Evolutionary conservation across 108 stramenopile species (phyloP).

Genomic region (Fragilariopsis cylindrus): DNA sequence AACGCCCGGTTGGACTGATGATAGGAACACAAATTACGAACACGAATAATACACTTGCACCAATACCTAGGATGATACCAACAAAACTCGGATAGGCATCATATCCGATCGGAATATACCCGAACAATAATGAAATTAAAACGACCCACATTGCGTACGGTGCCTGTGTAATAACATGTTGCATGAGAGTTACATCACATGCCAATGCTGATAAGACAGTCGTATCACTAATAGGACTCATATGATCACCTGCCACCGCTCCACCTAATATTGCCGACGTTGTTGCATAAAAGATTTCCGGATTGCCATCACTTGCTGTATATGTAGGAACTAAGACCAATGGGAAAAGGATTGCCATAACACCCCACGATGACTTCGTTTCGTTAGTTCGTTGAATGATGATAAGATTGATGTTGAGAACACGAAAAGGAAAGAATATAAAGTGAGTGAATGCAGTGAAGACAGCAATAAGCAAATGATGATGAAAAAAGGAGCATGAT

Average conservation of each 20-base stretch:
- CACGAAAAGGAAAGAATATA: not conserved
- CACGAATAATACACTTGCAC: conserved; percentile 22
- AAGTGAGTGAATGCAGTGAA: not conserved
- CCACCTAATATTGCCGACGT: conserved; percentile 57
- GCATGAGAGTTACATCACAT: conserved; percentile 49
- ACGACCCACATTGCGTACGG: conserved; percentile 62
- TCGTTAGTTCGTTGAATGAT: not conserved
- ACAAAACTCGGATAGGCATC: conserved; percentile 39
- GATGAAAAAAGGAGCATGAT: not conserved
- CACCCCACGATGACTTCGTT: conserved; percentile 60
- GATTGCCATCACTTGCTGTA: conserved; percentile 46
- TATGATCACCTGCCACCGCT: conserved; percentile 75
- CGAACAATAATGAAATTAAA: conserved; percentile 26
- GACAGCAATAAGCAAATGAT: not conserved
- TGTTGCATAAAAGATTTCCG: conserved; percentile 55
- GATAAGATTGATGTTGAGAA: too few species aligned
- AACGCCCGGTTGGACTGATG: conserved; percentile 31
- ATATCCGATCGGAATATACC: conserved; percentile 38
- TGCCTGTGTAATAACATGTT: conserved; percentile 69
- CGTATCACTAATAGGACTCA: conserved; percentile 72
- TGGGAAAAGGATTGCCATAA: conserved; percentile 79
- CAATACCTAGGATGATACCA: conserved; percentile 38
- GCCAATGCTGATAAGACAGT: conserved; percentile 71
- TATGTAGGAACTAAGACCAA: conserved; percentile 58
- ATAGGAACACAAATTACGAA: conserved; percentile 39